Conservation (phyloP, 192 early-diverging fungal genomes). For the Podochytrium sp. region DNA sequence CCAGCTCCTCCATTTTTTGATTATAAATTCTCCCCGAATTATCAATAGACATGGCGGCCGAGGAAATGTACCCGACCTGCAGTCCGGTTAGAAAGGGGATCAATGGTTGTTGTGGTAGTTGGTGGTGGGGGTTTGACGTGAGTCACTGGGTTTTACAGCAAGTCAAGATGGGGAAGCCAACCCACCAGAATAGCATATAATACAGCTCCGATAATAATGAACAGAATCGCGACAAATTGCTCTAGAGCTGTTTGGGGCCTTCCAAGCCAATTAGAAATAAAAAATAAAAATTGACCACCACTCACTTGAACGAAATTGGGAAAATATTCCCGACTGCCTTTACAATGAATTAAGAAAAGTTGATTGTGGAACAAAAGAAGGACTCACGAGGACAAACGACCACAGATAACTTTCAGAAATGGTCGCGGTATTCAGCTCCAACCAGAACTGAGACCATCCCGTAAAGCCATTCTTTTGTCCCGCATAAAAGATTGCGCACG, state of each 20-base stretch:
- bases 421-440: neutral
- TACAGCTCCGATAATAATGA: too few species aligned
- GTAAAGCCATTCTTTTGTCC: neutral
- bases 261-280: neutral
- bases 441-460: neutral
- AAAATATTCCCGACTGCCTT: conserved; percentile 18
- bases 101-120: neutral
- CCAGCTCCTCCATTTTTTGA: conserved; percentile 8
- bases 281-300: neutral
- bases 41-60: too few species aligned
- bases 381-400: neutral
- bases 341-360: conserved; percentile 8
- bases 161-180: neutral
- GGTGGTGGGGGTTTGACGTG: neutral
- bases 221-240: too few species aligned
- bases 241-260: too few species aligned
- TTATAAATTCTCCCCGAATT: neutral
- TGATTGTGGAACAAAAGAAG: neutral
- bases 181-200: conserved; percentile 7
- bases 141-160: neutral
- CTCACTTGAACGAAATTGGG: neutral
- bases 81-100: neutral
- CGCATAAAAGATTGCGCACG: neutral
- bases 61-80: too few species aligned
- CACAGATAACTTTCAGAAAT: neutral